Percentiles rank a stretch among this genome's conserved stretches.
Evolutionary conservation across 768 basidiomycete species (phyloP).

Genomic region (Cystoderma amianthinum): DNA sequence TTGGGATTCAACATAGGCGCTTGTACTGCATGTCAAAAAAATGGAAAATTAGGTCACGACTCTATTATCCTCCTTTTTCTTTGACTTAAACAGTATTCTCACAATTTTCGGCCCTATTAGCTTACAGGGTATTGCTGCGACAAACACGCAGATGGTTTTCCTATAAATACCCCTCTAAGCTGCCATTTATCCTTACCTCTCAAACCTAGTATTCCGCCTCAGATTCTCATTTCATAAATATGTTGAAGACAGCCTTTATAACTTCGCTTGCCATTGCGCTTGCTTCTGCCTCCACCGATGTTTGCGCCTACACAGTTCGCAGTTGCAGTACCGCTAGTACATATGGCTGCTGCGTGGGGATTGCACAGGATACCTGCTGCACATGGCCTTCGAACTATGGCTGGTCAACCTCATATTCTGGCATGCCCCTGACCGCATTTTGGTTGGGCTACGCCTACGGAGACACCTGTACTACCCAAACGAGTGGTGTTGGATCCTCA

Average conservation of each 20-base stretch:
- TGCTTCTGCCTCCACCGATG: background rate
- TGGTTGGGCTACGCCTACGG: constrained; percentile 1
- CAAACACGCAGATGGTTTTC: too few species aligned
- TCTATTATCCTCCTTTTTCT: too few species aligned
- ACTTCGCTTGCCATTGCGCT: background rate
- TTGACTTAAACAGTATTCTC: too few species aligned
- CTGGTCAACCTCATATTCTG: background rate
- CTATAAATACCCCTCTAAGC: too few species aligned
- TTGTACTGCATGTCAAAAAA: too few species aligned
- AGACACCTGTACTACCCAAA: constrained; percentile 1
- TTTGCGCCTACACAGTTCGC: constrained; percentile 1
- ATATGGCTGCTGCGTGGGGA: background rate
- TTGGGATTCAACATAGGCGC: too few species aligned
- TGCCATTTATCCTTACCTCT: too few species aligned
- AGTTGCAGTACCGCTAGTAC: background rate
- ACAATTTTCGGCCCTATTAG: too few species aligned
- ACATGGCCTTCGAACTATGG: constrained; percentile 2
- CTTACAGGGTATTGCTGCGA: too few species aligned
- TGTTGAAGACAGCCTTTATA: background rate
- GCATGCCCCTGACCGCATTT: background rate
- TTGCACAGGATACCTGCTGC: background rate
- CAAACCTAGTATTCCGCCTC: too few species aligned
- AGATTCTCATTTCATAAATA: too few species aligned
- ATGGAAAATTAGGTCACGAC: too few species aligned
- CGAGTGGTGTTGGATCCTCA: constrained; percentile 1